These are phyloP conservation scores for Glycine soja DNA, from an alignment of 306 rosid genomes.

Conservation along the genomic window DNA sequence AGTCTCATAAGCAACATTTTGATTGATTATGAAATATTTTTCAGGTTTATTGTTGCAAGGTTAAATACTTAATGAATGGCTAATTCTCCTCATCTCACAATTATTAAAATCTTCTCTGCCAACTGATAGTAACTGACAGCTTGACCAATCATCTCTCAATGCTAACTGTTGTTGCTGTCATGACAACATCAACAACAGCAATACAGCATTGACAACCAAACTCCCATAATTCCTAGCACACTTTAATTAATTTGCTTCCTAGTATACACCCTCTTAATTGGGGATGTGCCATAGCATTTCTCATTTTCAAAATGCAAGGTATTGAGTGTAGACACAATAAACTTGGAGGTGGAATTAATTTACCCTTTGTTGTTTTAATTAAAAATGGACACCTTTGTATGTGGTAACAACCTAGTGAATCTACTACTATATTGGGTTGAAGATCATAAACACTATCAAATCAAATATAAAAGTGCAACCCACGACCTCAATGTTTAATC, in stretches of 20 bases:
- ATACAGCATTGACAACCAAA: neutral
- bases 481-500: neutral
- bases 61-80: neutral
- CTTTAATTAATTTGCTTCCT: no score
- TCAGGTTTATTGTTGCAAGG: no score
- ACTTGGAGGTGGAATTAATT: neutral
- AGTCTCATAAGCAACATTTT: no score
- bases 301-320: neutral
- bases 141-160: neutral
- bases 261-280: neutral
- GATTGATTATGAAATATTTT: no score
- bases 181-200: neutral
- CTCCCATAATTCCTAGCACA: neutral
- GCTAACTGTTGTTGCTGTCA: neutral
- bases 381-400: neutral
- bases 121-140: no score
- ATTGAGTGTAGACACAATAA: neutral
- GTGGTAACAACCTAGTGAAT: constrained; percentile 1
- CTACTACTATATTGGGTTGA: neutral
- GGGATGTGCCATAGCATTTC: neutral
- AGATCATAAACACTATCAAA: neutral
- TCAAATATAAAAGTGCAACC: neutral
- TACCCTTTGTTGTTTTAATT: neutral
- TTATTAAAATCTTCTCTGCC: neutral
- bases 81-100: neutral